Conservation (phyloP, 257 asterid genomes). For the Knoxia roxburghii region DNA sequence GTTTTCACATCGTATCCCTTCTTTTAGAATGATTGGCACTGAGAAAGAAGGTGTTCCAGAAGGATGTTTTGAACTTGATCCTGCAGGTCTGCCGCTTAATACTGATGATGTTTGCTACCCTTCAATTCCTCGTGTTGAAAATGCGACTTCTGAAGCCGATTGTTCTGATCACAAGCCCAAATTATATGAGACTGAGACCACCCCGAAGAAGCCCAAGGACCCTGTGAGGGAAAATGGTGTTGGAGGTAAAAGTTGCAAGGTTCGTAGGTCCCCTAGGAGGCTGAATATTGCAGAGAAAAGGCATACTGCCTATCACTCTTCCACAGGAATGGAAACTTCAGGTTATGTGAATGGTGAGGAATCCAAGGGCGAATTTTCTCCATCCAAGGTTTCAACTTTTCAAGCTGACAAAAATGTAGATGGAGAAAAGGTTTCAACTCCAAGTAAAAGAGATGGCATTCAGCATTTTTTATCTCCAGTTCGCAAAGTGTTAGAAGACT, state of each 20-base stretch:
- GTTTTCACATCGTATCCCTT: slow-evolving; percentile 64
- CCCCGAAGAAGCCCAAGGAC: slow-evolving; percentile 23
- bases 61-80: slow-evolving; percentile 85
- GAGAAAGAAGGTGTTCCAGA: slow-evolving; percentile 71
- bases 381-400: slow-evolving; percentile 7
- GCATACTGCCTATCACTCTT: neutral
- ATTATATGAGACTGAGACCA: slow-evolving; percentile 7
- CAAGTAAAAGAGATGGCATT: slow-evolving; percentile 3
- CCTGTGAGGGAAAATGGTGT: slow-evolving; percentile 8
- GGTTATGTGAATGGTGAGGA: slow-evolving; percentile 2
- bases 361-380: slow-evolving; percentile 8
- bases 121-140: slow-evolving; percentile 17
- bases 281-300: slow-evolving; percentile 3
- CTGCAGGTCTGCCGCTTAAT: slow-evolving; percentile 57
- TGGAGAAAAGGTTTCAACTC: neutral
- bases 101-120: slow-evolving; percentile 47
- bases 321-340: neutral
- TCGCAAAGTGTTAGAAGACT: slow-evolving; percentile 9
- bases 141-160: slow-evolving; percentile 16
- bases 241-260: slow-evolving; percentile 12
- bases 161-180: slow-evolving; percentile 10
- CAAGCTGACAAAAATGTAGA: slow-evolving; percentile 5
- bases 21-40: slow-evolving; percentile 44
- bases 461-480: slow-evolving; percentile 1
- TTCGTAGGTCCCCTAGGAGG: slow-evolving; percentile 31